Percentiles rank a stretch among this genome's conserved stretches.
Evolutionary conservation across 192 early-diverging fungal genomes (phyloP).

Genomic region (Coemansia sp.): DNA sequence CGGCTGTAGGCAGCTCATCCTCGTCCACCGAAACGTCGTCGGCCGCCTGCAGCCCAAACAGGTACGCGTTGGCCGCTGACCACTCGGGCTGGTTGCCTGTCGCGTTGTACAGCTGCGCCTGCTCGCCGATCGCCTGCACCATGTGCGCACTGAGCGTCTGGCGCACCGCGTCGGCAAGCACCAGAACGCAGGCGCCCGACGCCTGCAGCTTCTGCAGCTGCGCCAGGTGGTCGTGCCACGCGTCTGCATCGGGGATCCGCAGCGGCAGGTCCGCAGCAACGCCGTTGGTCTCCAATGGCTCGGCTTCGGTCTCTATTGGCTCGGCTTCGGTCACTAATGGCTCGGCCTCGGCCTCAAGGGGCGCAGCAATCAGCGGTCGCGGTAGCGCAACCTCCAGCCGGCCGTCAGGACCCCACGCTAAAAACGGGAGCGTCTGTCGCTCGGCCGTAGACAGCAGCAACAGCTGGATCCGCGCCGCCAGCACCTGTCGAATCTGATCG

Average conservation of each 20-base stretch:
- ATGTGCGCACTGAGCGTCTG: neutral
- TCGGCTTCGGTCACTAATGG: neutral
- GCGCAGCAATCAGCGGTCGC: neutral
- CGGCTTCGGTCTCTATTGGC: neutral
- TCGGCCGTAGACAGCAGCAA: conserved; percentile 1
- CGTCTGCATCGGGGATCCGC: conserved; percentile 13
- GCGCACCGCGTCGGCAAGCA: conserved; percentile 3
- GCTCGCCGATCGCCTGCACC: neutral
- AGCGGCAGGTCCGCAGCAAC: neutral
- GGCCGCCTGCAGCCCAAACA: neutral
- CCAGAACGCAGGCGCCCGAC: neutral
- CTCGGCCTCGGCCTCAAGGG: neutral
- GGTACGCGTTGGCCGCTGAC: conserved; percentile 17
- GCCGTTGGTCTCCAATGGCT: neutral
- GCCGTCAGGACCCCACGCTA: conserved; percentile 8
- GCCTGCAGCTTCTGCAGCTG: conserved; percentile 9
- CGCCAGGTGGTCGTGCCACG: conserved; percentile 13
- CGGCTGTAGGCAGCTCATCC: conserved; percentile 22
- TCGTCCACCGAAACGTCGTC: conserved; percentile 9
- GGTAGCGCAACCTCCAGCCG: neutral
- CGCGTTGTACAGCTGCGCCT: neutral
- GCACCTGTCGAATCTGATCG: no score
- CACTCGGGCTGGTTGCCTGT: neutral
- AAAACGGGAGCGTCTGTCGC: neutral
- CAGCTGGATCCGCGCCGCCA: conserved; percentile 11